Conservation (phyloP, 1,284 basidiomycete species). For the Papiliotrema nemorosa region DNA sequence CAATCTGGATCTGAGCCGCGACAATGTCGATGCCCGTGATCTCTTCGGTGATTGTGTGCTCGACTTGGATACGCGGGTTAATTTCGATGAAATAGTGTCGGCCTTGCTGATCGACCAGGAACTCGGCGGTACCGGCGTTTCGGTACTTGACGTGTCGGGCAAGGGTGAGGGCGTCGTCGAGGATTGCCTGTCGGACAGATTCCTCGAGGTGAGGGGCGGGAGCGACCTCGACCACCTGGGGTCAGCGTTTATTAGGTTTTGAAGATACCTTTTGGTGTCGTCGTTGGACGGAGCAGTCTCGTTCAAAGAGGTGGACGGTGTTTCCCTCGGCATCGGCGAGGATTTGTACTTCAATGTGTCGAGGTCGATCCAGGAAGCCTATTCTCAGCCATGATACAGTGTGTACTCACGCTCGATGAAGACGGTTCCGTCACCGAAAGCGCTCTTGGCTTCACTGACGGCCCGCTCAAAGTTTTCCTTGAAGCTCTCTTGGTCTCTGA, state of each 20-base stretch:
- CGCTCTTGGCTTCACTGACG: slow-evolving; percentile 88
- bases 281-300: slow-evolving; percentile 97
- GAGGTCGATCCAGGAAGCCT: slow-evolving; percentile 85
- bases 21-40: slow-evolving; percentile 99
- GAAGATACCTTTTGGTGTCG: slow-evolving; percentile 77
- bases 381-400: slow-evolving; percentile 8
- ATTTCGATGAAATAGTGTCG: slow-evolving; percentile 99
- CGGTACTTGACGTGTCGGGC: slow-evolving; percentile 89
- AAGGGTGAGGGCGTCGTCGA: slow-evolving; percentile 88
- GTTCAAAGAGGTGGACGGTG: slow-evolving; percentile 94
- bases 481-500: slow-evolving; percentile 87
- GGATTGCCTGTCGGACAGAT: slow-evolving; percentile 81
- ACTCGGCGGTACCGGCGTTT: slow-evolving; percentile 96
- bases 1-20: slow-evolving; percentile 97
- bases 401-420: slow-evolving; percentile 80
- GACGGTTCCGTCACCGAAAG: slow-evolving; percentile 97
- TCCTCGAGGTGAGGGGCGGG: slow-evolving; percentile 93
- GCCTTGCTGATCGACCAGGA: slow-evolving; percentile 91
- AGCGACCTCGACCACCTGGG: slow-evolving; percentile 87
- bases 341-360: slow-evolving; percentile 96
- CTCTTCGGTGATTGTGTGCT: slow-evolving; percentile 98
- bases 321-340: slow-evolving; percentile 88
- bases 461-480: slow-evolving; percentile 87
- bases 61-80: slow-evolving; percentile 96
- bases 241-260: neutral